Evolutionary conservation across 768 basidiomycete genomes (phyloP).

Genomic region (Cantharellus anzutake): DNA sequence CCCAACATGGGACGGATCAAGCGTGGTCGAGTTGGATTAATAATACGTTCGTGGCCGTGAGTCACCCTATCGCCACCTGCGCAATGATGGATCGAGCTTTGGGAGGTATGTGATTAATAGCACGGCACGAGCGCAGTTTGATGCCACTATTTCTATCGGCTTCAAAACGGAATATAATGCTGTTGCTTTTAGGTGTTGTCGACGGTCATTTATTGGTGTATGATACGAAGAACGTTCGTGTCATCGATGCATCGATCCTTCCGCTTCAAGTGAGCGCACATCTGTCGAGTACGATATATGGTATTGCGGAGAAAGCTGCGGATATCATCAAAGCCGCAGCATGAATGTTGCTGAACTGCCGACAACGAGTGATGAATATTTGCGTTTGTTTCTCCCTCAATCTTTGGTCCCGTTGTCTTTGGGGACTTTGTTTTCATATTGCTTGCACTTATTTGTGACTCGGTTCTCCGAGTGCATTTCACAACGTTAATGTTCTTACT

Average conservation of each 20-base stretch:
- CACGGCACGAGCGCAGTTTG: not conserved
- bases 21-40: constrained; percentile 30
- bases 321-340: not conserved
- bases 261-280: constrained; percentile 33
- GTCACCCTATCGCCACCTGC: constrained; percentile 30
- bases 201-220: constrained; percentile 34
- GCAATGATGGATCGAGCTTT: constrained; percentile 17
- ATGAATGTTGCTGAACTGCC: no score
- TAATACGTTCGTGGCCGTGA: constrained; percentile 24
- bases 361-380: no score
- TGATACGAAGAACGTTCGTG: constrained; percentile 36
- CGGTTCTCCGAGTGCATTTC: no score
- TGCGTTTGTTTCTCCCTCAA: no score
- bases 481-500: no score
- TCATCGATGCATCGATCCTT: constrained; percentile 36
- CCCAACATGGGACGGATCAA: constrained; percentile 25
- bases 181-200: constrained; percentile 29
- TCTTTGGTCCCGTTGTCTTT: no score
- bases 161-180: not conserved
- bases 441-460: no score
- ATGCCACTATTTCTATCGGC: not conserved
- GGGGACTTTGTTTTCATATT: no score
- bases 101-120: constrained; percentile 11
- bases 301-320: constrained; percentile 7
- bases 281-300: constrained; percentile 2